A percentile compares a stretch with the other conserved stretches of the same genome.
phyloP scores from a whole-genome alignment of 805 yeast species.

The Candida broadrunensis region DNA sequence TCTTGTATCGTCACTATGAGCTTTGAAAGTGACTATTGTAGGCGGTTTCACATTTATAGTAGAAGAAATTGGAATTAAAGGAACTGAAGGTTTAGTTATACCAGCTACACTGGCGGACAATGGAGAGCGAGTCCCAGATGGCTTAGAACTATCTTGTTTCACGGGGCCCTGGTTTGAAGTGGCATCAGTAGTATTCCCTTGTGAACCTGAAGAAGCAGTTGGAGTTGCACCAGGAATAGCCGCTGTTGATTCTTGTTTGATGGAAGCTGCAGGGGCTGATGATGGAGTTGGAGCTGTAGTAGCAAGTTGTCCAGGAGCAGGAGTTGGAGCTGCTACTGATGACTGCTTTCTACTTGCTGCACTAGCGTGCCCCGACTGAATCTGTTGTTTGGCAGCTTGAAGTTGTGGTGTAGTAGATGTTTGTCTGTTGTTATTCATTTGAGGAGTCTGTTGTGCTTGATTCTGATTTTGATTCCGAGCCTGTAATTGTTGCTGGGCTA shows the following conservation, averaged over 20 bases:
- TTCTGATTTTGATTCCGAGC: too few relatives aligned
- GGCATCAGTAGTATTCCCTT: neutral
- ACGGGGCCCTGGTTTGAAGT: neutral
- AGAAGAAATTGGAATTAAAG: constrained; percentile 70
- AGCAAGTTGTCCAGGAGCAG: constrained; percentile 1
- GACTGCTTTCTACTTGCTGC: neutral
- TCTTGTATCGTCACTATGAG: constrained; percentile 46
- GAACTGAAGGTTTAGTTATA: constrained; percentile 52
- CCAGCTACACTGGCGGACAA: constrained; percentile 20
- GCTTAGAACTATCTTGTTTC: neutral
- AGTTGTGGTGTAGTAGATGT: constrained; percentile 7
- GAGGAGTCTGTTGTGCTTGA: neutral
- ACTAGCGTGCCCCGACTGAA: neutral
- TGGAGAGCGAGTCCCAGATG: neutral
- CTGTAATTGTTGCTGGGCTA: neutral
- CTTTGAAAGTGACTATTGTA: constrained; percentile 60
- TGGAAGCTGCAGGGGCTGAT: neutral
- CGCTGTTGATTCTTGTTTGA: neutral
- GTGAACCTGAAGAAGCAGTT: constrained; percentile 1
- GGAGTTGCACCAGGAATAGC: neutral
- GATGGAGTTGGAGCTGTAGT: neutral
- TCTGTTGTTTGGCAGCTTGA: neutral
- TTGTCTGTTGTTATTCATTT: constrained; percentile 3
- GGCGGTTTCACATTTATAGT: constrained; percentile 65
- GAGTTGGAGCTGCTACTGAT: constrained; percentile 1